Conservation (phyloP, 2,329 filamentous ascomycete species). For the Allantophomopsis cytisporea region DNA sequence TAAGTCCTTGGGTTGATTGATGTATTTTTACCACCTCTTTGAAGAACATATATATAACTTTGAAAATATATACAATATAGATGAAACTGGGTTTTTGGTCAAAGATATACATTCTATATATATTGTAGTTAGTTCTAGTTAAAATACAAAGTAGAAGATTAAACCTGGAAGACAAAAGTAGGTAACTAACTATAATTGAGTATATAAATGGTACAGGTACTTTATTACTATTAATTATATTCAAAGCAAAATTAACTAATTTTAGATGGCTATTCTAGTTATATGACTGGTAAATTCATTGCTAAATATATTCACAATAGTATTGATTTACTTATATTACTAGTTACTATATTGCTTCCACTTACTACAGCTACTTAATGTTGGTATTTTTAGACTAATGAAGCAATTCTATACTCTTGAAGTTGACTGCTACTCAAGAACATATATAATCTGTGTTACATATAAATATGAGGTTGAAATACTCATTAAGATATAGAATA, state of each 20-base stretch:
- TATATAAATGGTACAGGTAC: background rate
- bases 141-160: background rate
- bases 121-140: background rate
- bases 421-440: no score
- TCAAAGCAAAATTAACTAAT: slow-evolving; percentile 1
- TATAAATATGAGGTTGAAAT: no score
- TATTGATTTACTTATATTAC: slow-evolving; percentile 1
- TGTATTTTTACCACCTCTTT: background rate
- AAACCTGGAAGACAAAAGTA: background rate
- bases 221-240: slow-evolving; percentile 1
- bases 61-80: slow-evolving; percentile 1
- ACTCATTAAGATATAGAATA: no score
- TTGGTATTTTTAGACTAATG: background rate
- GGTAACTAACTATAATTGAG: slow-evolving; percentile 1
- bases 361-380: background rate
- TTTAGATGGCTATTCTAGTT: background rate
- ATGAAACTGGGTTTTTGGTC: background rate
- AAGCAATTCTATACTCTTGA: slow-evolving; percentile 8
- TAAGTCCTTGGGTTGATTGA: background rate
- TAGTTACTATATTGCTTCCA: background rate
- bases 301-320: background rate
- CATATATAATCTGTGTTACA: no score
- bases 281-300: slow-evolving; percentile 1
- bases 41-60: slow-evolving; percentile 1
- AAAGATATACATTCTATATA: background rate